Percentiles rank a stretch among this genome's conserved stretches.
Conservation (phyloP, 345 rosid species). For the Bruguiera sexangula region DNA sequence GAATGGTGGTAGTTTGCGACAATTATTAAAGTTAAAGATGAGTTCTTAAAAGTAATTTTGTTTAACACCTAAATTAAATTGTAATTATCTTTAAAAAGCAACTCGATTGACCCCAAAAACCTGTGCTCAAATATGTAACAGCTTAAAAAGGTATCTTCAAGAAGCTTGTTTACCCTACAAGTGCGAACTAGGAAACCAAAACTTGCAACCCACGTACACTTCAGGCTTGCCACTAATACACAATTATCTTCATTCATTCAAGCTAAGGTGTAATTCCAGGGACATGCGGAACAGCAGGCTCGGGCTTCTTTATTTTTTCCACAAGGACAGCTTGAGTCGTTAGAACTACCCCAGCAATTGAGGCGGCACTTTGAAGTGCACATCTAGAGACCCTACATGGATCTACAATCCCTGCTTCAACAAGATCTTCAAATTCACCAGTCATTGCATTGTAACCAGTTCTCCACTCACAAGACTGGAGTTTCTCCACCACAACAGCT, state of each 20-base stretch:
- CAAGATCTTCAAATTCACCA: slow-evolving; percentile 66
- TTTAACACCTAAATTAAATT: no score
- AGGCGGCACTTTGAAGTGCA: slow-evolving; percentile 78
- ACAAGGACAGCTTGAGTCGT: slow-evolving; percentile 84
- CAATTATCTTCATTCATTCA: not conserved
- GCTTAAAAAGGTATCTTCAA: no score
- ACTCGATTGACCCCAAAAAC: no score
- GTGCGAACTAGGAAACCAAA: not conserved
- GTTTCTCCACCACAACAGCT: slow-evolving; percentile 67
- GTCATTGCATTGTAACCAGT: slow-evolving; percentile 81
- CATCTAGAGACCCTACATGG: slow-evolving; percentile 77
- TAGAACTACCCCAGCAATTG: slow-evolving; percentile 69
- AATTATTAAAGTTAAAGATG: no score
- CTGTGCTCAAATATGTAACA: no score
- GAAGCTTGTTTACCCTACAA: not conserved
- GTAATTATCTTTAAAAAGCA: no score
- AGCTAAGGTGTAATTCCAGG: slow-evolving; percentile 65
- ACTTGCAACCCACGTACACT: no score
- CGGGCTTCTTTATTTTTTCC: slow-evolving; percentile 58
- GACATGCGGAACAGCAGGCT: slow-evolving; percentile 55
- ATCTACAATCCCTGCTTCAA: slow-evolving; percentile 61
- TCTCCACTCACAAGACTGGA: slow-evolving; percentile 51
- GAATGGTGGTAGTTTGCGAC: no score
- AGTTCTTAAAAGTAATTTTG: no score
- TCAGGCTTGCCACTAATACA: not conserved